Percentiles rank a stretch among this genome's conserved stretches.
These are phyloP conservation scores for Leucogyrophana mollusca DNA, from an alignment of 768 basidiomycete species.

Conservation along the genomic window DNA sequence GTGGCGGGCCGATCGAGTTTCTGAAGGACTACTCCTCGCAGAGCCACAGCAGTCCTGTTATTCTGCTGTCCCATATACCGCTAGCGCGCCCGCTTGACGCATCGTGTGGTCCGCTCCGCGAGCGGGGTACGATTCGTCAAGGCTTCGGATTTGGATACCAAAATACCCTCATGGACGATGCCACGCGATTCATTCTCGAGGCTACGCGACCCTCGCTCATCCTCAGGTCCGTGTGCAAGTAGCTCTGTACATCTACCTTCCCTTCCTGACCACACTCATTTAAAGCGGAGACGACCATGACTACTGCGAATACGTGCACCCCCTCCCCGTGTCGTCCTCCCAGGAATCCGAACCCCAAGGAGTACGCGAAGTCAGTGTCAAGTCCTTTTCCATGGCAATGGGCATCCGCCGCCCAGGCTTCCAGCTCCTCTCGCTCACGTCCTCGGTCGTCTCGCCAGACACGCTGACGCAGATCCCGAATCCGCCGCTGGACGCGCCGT, in stretches of 20 bases:
- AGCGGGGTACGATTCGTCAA: conserved; percentile 68
- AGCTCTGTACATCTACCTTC: neutral
- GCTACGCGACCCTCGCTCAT: conserved; percentile 63
- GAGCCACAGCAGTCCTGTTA: conserved; percentile 42
- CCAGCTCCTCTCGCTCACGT: conserved; percentile 77
- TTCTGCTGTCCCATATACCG: conserved; percentile 90
- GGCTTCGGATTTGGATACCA: conserved; percentile 82
- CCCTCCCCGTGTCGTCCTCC: conserved; percentile 19
- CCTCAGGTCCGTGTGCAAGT: conserved; percentile 58
- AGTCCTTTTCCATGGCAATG: conserved; percentile 89
- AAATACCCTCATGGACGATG: conserved; percentile 72
- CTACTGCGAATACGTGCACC: conserved; percentile 79
- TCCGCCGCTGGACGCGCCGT: conserved; percentile 55
- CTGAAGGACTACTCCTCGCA: conserved; percentile 37
- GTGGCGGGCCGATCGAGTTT: conserved; percentile 54
- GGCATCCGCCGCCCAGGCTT: conserved; percentile 84
- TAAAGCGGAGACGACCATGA: conserved; percentile 92
- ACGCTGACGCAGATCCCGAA: conserved; percentile 30
- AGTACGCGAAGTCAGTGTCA: conserved; percentile 80
- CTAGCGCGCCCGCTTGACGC: conserved; percentile 68
- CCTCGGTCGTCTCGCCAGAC: conserved; percentile 29
- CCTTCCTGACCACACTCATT: conserved; percentile 9
- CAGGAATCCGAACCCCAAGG: conserved; percentile 13
- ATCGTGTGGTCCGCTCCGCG: conserved; percentile 75
- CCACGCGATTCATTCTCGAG: conserved; percentile 65